phyloP scores from a whole-genome alignment of 257 asterid genomes.

The Verbascum thapsus region DNA sequence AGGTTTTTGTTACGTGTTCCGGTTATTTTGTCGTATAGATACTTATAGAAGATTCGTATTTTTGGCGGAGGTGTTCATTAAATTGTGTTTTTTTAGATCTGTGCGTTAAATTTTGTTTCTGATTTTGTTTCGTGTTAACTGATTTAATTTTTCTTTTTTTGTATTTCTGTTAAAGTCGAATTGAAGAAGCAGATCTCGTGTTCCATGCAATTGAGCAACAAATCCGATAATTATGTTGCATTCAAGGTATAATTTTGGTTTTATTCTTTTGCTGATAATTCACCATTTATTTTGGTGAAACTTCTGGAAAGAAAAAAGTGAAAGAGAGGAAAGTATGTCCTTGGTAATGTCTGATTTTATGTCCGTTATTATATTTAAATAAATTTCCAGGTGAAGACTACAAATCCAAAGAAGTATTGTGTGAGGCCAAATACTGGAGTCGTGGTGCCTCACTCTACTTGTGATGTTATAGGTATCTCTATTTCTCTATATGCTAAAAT shows the following conservation, averaged over 20 bases:
- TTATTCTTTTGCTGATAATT: background rate
- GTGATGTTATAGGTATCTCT: slow-evolving; percentile 75
- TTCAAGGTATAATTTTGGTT: slow-evolving; percentile 55
- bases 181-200: slow-evolving; percentile 85
- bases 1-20: slow-evolving; percentile 6
- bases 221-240: slow-evolving; percentile 65
- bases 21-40: slow-evolving; percentile 14
- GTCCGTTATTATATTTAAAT: slow-evolving; percentile 11
- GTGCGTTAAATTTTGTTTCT: slow-evolving; percentile 18
- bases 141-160: background rate
- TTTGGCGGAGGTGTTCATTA: slow-evolving; percentile 26
- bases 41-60: slow-evolving; percentile 30
- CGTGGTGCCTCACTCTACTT: slow-evolving; percentile 76
- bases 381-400: slow-evolving; percentile 82
- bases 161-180: slow-evolving; percentile 50
- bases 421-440: slow-evolving; percentile 98
- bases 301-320: background rate
- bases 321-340: background rate
- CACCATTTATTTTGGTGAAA: background rate
- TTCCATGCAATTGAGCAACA: slow-evolving; percentile 64
- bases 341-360: slow-evolving; percentile 11
- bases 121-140: slow-evolving; percentile 11
- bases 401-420: slow-evolving; percentile 98
- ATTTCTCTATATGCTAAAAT: background rate
- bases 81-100: slow-evolving; percentile 35